A percentile compares a stretch with the other conserved stretches of the same genome.
Conservation (phyloP, 108 stramenopile species). For the Cyclostephanos invisitatus region DNA sequence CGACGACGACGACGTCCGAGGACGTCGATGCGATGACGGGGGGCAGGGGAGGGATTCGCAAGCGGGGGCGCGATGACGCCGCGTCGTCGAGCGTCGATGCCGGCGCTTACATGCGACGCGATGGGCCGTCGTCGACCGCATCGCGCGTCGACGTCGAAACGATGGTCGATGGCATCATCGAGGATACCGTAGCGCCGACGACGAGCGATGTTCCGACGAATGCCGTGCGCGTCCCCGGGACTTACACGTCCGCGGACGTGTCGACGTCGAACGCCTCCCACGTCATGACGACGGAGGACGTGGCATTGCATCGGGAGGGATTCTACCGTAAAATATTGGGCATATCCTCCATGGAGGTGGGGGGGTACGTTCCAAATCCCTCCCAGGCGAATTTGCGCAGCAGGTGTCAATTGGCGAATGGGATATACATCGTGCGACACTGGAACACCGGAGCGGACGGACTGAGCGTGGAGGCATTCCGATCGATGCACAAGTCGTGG, state of each 20-base stretch:
- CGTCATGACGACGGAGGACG: slow-evolving; percentile 9
- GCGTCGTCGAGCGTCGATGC: too few species aligned
- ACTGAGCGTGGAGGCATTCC: slow-evolving; percentile 19
- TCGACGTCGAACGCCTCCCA: too few species aligned
- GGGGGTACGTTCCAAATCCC: slow-evolving; percentile 11
- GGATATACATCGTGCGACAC: slow-evolving; percentile 22
- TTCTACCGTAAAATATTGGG: slow-evolving; percentile 17
- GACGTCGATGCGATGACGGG: background rate
- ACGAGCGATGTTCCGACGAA: slow-evolving; percentile 25
- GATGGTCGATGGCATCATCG: background rate
- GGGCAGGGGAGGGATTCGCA: background rate
- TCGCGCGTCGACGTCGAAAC: background rate
- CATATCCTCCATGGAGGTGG: slow-evolving; percentile 11
- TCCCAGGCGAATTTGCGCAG: slow-evolving; percentile 20
- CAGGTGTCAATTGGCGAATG: slow-evolving; percentile 16
- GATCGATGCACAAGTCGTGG: slow-evolving; percentile 33
- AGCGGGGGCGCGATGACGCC: background rate
- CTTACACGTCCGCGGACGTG: slow-evolving; percentile 5
- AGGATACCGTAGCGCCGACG: background rate
- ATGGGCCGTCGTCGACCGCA: background rate
- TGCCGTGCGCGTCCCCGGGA: slow-evolving; percentile 23
- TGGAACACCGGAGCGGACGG: slow-evolving; percentile 38
- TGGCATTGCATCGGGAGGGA: slow-evolving; percentile 9
- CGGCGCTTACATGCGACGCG: background rate
- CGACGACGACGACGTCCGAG: background rate